Base-by-base conservation (phyloP, 345 rosid species). In the Gossypium sturtianum region DNA sequence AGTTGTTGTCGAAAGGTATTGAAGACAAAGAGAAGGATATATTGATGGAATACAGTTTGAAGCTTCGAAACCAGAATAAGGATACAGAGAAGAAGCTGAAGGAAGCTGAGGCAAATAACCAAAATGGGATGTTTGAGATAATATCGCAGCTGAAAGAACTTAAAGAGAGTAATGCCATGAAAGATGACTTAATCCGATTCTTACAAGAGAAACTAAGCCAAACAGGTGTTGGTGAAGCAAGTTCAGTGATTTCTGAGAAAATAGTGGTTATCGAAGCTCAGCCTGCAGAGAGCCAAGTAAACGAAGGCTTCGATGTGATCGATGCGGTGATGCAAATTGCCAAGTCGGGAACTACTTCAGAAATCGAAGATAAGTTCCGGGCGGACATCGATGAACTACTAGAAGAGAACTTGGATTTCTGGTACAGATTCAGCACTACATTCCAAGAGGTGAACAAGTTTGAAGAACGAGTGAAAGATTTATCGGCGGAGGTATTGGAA, bases 391-490 rank as follows among this genome's bases (percentile, higher is more conserved):
- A 96, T 72, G 93, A 87, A 73, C 75, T 91, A 51, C 78, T 90
- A 57, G 95, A 91, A 81, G 94, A 93, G 80, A 93, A 96, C 80
- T 54, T 96, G 82, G 88, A 93, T 60, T 83, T 96, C 74, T 85
- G 94, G 93, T 84, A 91, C 63, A 84, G 92, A 76, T 93, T 96
- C 87, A 93, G 95, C 76, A 54, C 83, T 66, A 76, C 90, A 2
- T 88, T 89, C 77, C 86, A 87, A 15, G 91, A 89, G 80, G 86
- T 93, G 73, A 97, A 93, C 84, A 89, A 88, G 79, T 93, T 87
- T 52, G 90, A 89, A 58, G 86, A 84, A 0, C 86, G 83, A 62
- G 85, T 91, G 41, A 83, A 86, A 60, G 99, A 91, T 80, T 80
- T 93, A 71, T 84, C 82, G 29, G 80, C 73, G 20, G 98, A 96